These are phyloP conservation scores for Fusarium sulawesiense DNA, from an alignment of 2,329 filamentous ascomycete genomes.

Conservation along the genomic window DNA sequence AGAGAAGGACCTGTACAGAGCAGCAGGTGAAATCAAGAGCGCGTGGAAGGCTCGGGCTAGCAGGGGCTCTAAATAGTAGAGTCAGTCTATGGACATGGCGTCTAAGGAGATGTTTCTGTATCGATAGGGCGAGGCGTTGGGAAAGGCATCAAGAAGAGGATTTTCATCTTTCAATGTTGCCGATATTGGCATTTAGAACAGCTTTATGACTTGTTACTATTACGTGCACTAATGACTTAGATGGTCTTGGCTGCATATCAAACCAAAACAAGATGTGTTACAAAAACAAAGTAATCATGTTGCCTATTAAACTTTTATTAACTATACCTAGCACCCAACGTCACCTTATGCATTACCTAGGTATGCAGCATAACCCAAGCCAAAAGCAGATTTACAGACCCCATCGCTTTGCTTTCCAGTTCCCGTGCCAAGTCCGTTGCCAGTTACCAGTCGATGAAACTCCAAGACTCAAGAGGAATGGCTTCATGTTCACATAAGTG, in stretches of 20 bases:
- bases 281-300: slow-evolving; percentile 4
- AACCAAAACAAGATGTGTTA: not conserved
- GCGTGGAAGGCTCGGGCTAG: slow-evolving; percentile 74
- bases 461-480: slow-evolving; percentile 28
- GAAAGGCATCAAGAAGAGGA: not conserved
- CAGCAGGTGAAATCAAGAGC: slow-evolving; percentile 77
- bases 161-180: not conserved
- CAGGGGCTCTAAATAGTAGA: slow-evolving; percentile 61
- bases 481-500: slow-evolving; percentile 16
- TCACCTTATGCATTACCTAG: slow-evolving; percentile 43
- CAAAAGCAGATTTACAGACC: slow-evolving; percentile 39
- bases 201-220: not conserved
- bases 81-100: slow-evolving; percentile 24
- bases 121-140: slow-evolving; percentile 40
- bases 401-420: slow-evolving; percentile 41
- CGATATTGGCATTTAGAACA: not conserved
- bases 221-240: not conserved
- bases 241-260: not conserved
- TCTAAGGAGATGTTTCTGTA: slow-evolving; percentile 28
- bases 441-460: slow-evolving; percentile 24
- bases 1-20: slow-evolving; percentile 80
- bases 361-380: slow-evolving; percentile 36
- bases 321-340: slow-evolving; percentile 37
- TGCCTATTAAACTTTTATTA: slow-evolving; percentile 29
- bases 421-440: slow-evolving; percentile 38